Conservation (phyloP, 1,284 basidiomycete genomes). For the Coniophora puteana region DNA sequence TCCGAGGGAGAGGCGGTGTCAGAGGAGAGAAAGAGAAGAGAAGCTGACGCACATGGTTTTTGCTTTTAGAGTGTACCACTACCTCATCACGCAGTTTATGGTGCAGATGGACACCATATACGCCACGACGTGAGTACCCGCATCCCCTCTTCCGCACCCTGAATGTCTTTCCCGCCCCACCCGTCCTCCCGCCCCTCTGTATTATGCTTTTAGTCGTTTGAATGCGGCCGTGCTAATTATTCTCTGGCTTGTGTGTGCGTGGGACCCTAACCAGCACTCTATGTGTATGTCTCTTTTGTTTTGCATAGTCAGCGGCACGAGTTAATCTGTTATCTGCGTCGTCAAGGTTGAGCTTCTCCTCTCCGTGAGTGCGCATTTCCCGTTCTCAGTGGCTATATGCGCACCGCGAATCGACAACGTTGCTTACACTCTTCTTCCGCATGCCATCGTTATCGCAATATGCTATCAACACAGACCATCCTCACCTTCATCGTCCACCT, state of each 20-base stretch:
- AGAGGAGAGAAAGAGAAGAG: no score
- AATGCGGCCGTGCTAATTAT: no score
- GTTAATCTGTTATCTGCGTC: conserved; percentile 1
- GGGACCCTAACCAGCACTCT: conserved; percentile 31
- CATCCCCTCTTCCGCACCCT: no score
- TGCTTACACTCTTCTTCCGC: neutral
- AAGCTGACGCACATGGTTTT: no score
- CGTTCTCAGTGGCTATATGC: neutral
- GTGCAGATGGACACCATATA: conserved; percentile 25
- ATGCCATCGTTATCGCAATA: neutral
- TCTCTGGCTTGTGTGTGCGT: no score
- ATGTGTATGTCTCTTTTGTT: conserved; percentile 25
- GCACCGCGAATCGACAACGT: neutral
- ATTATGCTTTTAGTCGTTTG: no score
- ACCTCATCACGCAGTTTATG: conserved; percentile 33
- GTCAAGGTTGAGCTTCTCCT: conserved; percentile 30
- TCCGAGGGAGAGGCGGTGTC: no score
- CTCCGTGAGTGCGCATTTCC: conserved; percentile 23
- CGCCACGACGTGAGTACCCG: conserved; percentile 31
- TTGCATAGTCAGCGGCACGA: neutral
- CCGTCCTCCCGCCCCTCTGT: no score
- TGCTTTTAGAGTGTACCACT: conserved; percentile 36
- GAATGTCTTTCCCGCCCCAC: no score
- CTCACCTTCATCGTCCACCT: conserved; percentile 29
- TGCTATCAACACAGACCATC: conserved; percentile 23